These are phyloP conservation scores for Wallemia hederae DNA, from an alignment of 1,284 basidiomycete species.

Conservation along the genomic window DNA sequence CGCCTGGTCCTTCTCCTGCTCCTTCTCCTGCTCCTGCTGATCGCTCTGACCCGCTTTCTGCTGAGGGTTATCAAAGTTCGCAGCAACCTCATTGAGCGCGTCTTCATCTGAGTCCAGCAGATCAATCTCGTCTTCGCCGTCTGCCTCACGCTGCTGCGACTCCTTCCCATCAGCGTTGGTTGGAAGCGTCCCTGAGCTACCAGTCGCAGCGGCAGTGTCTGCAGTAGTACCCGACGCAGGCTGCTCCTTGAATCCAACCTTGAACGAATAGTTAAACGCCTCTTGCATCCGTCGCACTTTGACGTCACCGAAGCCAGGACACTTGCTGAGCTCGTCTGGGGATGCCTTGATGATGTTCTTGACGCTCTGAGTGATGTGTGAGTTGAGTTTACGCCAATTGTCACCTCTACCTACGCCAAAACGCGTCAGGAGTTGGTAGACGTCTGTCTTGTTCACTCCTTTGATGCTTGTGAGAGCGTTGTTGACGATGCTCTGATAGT, in stretches of 20 bases:
- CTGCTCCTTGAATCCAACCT: not conserved
- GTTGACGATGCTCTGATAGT: constrained; percentile 51
- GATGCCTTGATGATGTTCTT: constrained; percentile 42
- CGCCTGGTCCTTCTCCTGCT: too few relatives aligned
- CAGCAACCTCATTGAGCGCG: not conserved
- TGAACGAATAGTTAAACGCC: constrained; percentile 22
- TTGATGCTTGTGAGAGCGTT: constrained; percentile 65
- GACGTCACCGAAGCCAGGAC: constrained; percentile 79
- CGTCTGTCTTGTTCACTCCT: constrained; percentile 93
- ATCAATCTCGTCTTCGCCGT: not conserved
- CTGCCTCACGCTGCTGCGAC: not conserved
- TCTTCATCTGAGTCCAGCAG: not conserved
- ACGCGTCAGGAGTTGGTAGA: constrained; percentile 68
- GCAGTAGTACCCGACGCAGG: too few relatives aligned
- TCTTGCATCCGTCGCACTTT: constrained; percentile 42
- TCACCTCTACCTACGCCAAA: constrained; percentile 71
- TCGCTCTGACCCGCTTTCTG: not conserved
- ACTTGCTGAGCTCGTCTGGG: constrained; percentile 39
- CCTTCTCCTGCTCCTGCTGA: not conserved
- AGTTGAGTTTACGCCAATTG: not conserved
- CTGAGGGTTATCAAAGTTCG: not conserved
- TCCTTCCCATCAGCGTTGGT: too few relatives aligned
- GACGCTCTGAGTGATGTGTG: constrained; percentile 31
- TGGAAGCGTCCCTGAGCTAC: too few relatives aligned
- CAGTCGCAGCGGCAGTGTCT: too few relatives aligned